Conservation (phyloP, 1,139 yeast species). For the Debaryomyces udenii region DNA sequence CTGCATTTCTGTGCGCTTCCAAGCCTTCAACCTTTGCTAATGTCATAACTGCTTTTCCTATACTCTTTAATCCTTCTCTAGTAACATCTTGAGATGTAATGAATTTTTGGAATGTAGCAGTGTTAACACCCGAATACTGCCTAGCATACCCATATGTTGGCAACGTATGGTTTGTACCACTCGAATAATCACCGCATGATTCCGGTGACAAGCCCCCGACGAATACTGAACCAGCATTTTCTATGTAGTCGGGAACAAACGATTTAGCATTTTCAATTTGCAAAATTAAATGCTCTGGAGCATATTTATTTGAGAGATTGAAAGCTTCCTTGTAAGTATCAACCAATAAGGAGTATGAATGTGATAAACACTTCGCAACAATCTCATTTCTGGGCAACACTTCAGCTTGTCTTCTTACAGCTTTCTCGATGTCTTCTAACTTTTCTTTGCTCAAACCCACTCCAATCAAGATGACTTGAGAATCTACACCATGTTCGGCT, state of each 20-base stretch:
- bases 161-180: slow-evolving; percentile 96
- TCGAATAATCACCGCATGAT: slow-evolving; percentile 96
- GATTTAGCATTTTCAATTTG: slow-evolving; percentile 78
- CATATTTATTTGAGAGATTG: slow-evolving; percentile 81
- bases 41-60: slow-evolving; percentile 95
- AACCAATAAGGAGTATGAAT: slow-evolving; percentile 68
- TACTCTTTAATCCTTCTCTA: slow-evolving; percentile 78
- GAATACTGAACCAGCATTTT: slow-evolving; percentile 94
- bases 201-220: slow-evolving; percentile 97
- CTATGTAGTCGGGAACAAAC: slow-evolving; percentile 70
- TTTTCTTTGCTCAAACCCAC: slow-evolving; percentile 65
- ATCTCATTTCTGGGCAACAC: slow-evolving; percentile 92
- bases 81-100: slow-evolving; percentile 92
- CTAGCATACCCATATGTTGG: slow-evolving; percentile 98
- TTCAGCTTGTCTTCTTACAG: slow-evolving; percentile 81
- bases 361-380: slow-evolving; percentile 87
- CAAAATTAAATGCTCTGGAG: slow-evolving; percentile 95
- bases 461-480: slow-evolving; percentile 92
- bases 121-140: slow-evolving; percentile 96
- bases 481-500: slow-evolving; percentile 98
- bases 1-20: slow-evolving; percentile 96
- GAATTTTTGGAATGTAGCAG: slow-evolving; percentile 92
- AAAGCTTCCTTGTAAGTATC: slow-evolving; percentile 27
- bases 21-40: slow-evolving; percentile 97
- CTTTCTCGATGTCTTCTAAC: slow-evolving; percentile 70